Base-by-base conservation (phyloP, 2,329 filamentous ascomycete genomes). In the Nectriaceae sp. region DNA sequence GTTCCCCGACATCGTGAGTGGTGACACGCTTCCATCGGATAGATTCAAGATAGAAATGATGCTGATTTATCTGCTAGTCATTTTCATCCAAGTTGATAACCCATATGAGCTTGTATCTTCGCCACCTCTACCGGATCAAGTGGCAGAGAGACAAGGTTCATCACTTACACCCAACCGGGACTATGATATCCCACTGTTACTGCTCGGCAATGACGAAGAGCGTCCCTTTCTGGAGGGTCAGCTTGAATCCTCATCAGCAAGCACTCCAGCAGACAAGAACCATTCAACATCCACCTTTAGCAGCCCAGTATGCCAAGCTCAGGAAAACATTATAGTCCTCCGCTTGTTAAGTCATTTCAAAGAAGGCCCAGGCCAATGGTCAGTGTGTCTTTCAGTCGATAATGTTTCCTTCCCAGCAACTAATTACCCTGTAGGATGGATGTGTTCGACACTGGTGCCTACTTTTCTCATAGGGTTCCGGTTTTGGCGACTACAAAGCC, bases 401-500 rank as follows among this genome's bases (percentile, higher is more conserved):
- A 0, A 0, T 0, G 0, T 13, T 13, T 6, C 3, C 15, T 19
- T 2, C 13, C 6, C 13, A 10, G 3, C 20, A 15, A 21, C 48
- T 44, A 33, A 48, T 4, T 2, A 2, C 26, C 0, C 0, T 15
- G 11, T 3, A 61, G 59, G 58, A 60, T 61, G 21, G 59, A 61
- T 5, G 46, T 61, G 0, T 61, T 61, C 5, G 59, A 61, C 26
- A 61, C 59, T 1, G 59, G 59, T 0, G 52, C 52, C 5, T 61
- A 60, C 33, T 61, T 61, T 21, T 59, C 57, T 1, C 53, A 50
- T 3, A 62, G 60, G 13, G 56, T 62, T 6, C 59, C 59, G 0
- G 52, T 62, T 8, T 55, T 58, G 5, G 59, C 59, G 21, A 56
- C 60, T 2, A 52, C 52, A 0, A 54, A 50, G 2, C 54, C 52